Evolutionary conservation across 2,329 filamentous ascomycete species (phyloP), one percentile per base, ranked within the genome.

Genomic region (Seiridium cupressi): DNA sequence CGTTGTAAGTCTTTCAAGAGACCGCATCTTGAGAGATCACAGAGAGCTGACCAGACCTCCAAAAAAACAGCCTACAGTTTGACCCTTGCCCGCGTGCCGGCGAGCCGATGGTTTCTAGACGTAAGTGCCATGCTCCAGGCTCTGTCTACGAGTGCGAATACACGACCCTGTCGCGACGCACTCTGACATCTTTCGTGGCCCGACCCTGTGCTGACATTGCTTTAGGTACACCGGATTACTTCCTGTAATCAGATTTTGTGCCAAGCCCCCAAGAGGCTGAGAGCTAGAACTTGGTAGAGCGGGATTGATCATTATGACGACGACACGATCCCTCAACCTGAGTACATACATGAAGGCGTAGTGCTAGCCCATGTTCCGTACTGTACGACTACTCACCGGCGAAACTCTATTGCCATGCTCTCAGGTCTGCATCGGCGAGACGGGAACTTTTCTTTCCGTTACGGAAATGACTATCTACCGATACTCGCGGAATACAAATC

Each of bases 31-130:
- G 10, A 38, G n/a, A 26, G 31, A 5, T n/a, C 35, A 35, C 11
- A 38, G 10, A n/a, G 8, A 26, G 11, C 49, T 53, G 34, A 53
- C 49, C 10, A 13, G 49, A 18, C n/a, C 26, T 26, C 35, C n/a
- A 35, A 61, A 35, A 61, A 26, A 18, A 11, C 71, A 99, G 95
- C 89, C 81, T 99, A 79, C 95, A 99, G 89, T 99, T 98, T 77
- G 95, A 99, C 74, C 95, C 95, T 59, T 98, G 95, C 84, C 95
- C 95, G 60, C 88, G 95, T 77, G 94, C 95, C 67, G 95, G 95
- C 69, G 95, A 99, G 77, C 95, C 95, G 32, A 98, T 98, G 95
- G 95, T 99, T 65, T 98, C 95, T 74, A 90, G 95, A 83, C 88
- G 90, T 87, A 81, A 77, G 84, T 77, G 3, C 55, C 34, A 38